Conservation (phyloP, 106 monocot species). For the Agapanthus africanus region DNA sequence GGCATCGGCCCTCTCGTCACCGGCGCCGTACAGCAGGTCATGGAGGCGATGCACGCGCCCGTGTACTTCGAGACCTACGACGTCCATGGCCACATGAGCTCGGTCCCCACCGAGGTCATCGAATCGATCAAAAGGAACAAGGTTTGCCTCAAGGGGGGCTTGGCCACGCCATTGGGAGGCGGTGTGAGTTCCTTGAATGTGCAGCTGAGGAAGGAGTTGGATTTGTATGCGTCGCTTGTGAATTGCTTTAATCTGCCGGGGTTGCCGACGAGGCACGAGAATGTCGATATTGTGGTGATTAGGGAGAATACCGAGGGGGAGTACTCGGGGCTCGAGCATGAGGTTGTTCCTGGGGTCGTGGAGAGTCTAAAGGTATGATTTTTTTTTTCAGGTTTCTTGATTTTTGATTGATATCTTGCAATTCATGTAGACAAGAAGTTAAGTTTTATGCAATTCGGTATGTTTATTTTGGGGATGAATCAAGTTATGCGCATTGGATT, state of each 20-base stretch:
- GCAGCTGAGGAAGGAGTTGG: constrained; percentile 18
- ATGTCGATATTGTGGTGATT: constrained; percentile 23
- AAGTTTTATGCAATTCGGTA: no score
- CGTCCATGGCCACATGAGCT: constrained; percentile 14
- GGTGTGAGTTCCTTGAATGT: constrained; percentile 16
- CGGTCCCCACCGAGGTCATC: constrained; percentile 9
- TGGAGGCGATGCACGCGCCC: constrained; percentile 19
- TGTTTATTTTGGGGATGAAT: no score
- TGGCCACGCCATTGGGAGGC: constrained; percentile 13
- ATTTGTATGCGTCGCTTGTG: constrained; percentile 15
- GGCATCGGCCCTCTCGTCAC: constrained; percentile 11
- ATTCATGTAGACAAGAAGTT: no score
- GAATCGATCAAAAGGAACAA: constrained; percentile 18
- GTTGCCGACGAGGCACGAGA: constrained; percentile 15
- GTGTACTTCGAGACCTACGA: constrained; percentile 19
- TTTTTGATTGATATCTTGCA: no score
- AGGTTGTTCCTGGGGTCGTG: constrained; percentile 21
- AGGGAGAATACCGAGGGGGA: constrained; percentile 26
- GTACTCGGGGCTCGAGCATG: constrained; percentile 21
- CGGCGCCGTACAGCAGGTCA: constrained; percentile 16
- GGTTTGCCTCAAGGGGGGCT: constrained; percentile 16
- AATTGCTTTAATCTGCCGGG: constrained; percentile 22
- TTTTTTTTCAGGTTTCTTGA: no score
- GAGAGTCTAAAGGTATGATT: constrained; percentile 23
- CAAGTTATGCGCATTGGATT: no score